Percentiles rank a stretch among this genome's conserved stretches.
phyloP scores from a whole-genome alignment of 2,329 filamentous ascomycete species.

The Didymella pomorum region DNA sequence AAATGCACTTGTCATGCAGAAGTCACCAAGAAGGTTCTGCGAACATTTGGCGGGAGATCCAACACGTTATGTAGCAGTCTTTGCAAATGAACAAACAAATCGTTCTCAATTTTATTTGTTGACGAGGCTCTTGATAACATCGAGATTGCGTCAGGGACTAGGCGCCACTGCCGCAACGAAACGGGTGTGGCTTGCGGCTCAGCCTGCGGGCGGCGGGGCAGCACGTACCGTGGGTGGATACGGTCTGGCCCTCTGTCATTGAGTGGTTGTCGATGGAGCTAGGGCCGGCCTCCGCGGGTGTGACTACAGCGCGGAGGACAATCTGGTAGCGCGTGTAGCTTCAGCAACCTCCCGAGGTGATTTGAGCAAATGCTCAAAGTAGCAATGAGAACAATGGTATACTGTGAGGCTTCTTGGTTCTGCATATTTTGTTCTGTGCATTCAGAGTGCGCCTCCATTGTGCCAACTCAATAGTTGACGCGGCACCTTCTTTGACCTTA shows the following conservation, averaged over 20 bases:
- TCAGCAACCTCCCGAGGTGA: neutral
- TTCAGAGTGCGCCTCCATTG: no score
- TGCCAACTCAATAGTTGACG: neutral
- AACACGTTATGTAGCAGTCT: neutral
- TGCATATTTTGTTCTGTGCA: no score
- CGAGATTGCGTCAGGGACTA: neutral
- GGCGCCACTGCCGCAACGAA: conserved; percentile 4
- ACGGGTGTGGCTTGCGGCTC: conserved; percentile 18
- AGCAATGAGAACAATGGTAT: no score
- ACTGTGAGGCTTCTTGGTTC: no score
- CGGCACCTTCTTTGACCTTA: neutral
- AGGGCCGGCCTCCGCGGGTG: conserved; percentile 2
- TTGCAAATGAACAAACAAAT: neutral
- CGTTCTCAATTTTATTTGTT: neutral
- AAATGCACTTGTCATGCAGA: neutral
- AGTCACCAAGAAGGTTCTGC: neutral
- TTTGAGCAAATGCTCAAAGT: neutral
- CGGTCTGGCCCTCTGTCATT: conserved; percentile 4
- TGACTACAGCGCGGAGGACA: neutral
- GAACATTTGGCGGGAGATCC: neutral
- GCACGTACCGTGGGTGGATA: conserved; percentile 1
- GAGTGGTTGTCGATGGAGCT: neutral
- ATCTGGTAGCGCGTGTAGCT: neutral
- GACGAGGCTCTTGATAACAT: neutral
- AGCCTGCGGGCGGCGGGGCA: conserved; percentile 16